Conservation (phyloP, 2,329 filamentous ascomycete species). For the Hymenotorrendiella dingleyae region DNA sequence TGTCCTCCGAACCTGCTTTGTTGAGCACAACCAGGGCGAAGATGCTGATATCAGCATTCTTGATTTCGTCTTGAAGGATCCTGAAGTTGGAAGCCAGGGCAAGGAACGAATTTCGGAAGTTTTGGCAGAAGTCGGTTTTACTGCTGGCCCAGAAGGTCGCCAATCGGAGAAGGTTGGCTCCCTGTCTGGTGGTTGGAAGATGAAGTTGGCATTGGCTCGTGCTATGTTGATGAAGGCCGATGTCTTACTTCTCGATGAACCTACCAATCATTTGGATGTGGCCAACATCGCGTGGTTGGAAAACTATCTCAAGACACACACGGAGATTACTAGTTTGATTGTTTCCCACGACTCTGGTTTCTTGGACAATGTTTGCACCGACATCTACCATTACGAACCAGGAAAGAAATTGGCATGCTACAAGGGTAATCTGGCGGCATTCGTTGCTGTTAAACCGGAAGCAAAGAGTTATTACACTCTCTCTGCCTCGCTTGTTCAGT, state of each 20-base stretch:
- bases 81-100: slow-evolving; percentile 73
- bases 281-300: slow-evolving; percentile 94
- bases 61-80: slow-evolving; percentile 87
- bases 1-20: slow-evolving; percentile 90
- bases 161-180: slow-evolving; percentile 90
- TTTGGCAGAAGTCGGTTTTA: slow-evolving; percentile 89
- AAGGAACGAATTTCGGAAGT: slow-evolving; percentile 76
- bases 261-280: slow-evolving; percentile 97
- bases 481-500: slow-evolving; percentile 79
- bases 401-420: slow-evolving; percentile 89
- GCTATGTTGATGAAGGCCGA: slow-evolving; percentile 98
- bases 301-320: slow-evolving; percentile 91
- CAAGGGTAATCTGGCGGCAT: slow-evolving; percentile 74
- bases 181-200: slow-evolving; percentile 97
- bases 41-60: slow-evolving; percentile 95
- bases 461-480: slow-evolving; percentile 98
- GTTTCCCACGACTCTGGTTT: slow-evolving; percentile 98
- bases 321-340: slow-evolving; percentile 94
- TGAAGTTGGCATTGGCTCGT: slow-evolving; percentile 94
- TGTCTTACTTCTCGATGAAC: slow-evolving; percentile 93
- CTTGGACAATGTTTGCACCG: slow-evolving; percentile 93
- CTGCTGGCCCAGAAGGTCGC: slow-evolving; percentile 77
- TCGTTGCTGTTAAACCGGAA: slow-evolving; percentile 86
- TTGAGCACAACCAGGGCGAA: slow-evolving; percentile 98
- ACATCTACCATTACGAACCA: slow-evolving; percentile 97